Base-by-base conservation (phyloP, 495 filamentous ascomycete species). In the Hypoxylon crocopeplum region DNA sequence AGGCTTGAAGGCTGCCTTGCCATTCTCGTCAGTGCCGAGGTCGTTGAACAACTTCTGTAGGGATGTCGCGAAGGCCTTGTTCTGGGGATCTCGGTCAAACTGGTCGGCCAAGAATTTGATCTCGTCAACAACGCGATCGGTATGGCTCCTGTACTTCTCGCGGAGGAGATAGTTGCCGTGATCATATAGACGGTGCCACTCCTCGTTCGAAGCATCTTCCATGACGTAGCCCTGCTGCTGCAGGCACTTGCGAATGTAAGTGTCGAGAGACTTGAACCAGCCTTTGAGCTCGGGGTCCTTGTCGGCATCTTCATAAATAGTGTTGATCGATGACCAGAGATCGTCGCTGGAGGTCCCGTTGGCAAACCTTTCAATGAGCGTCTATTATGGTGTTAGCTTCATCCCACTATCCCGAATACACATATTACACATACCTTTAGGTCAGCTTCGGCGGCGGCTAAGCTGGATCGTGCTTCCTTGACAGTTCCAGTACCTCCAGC, bases 351-450 rank as follows among this genome's bases (percentile, higher is more conserved):
- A 97, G 6, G 94, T 98, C 70, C 85, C 87, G 74, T 98, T 98
- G 68, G 94, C 94, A 62, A 97, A 98, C 39, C 94, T 88, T 78
- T 98, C 95, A 56, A 98, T 85, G 15, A 98, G 81, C 11, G 83
- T 88, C 90, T 93, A 70, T 7, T 73, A 64, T n/a, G 49, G 46
- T 32, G 75, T 89, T 72, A 88, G 81, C 72, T 74, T 72, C 42
- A 52, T 73, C 13, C 3, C 24, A 15, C 32, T 48, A 61, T 78
- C 0, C 16, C 51, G 53, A 20, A 36, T 17, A 21, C n/a, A 16
- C 2, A 2, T 3, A 17, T 2, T 2, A 41, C 29, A 77, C 78
- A 48, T 73, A 89, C 87, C 79, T 86, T 91, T 46, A 98, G 79
- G 66, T 95, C 87, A 71, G 82, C 79, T 73, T 97, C 91, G 27